These are phyloP conservation scores for Lodderomyces beijingensis DNA, from an alignment of 1,139 yeast species.

Conservation along the genomic window DNA sequence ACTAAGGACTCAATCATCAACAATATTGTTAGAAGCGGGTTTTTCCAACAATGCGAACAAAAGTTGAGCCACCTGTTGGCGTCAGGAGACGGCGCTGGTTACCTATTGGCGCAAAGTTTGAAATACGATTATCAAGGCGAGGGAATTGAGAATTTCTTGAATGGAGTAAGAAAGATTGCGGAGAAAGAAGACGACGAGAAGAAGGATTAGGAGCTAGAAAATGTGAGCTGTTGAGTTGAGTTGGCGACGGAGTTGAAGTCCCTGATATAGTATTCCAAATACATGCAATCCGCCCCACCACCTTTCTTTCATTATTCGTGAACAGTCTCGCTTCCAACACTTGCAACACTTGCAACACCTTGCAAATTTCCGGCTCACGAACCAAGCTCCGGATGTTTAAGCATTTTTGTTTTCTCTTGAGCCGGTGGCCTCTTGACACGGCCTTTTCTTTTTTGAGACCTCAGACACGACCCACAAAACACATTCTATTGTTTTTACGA, in stretches of 20 bases:
- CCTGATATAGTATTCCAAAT: too few species aligned
- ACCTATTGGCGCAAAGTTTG: constrained; percentile 47
- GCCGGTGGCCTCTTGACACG: too few species aligned
- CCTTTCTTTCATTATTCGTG: neutral
- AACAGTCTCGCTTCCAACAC: neutral
- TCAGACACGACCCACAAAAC: too few species aligned
- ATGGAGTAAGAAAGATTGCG: constrained; percentile 39
- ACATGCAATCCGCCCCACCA: too few species aligned
- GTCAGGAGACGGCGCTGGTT: constrained; percentile 45
- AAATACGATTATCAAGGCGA: constrained; percentile 54
- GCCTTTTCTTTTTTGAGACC: too few species aligned
- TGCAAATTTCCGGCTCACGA: too few species aligned
- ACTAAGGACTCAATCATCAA: constrained; percentile 35
- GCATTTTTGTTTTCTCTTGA: too few species aligned
- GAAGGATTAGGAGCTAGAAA: constrained; percentile 7
- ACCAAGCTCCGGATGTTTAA: too few species aligned
- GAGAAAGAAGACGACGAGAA: constrained; percentile 18
- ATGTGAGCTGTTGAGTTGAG: too few species aligned
- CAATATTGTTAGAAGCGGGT: constrained; percentile 49
- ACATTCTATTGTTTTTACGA: too few species aligned
- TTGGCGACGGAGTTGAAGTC: too few species aligned
- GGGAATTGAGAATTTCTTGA: constrained; percentile 52
- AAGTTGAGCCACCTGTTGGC: constrained; percentile 43
- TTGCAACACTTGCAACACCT: neutral
- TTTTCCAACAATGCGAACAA: constrained; percentile 46